A percentile compares a stretch with the other conserved stretches of the same genome.
Evolutionary conservation across 1,284 basidiomycete species (phyloP).

Genomic region (Lentinus polychrous): DNA sequence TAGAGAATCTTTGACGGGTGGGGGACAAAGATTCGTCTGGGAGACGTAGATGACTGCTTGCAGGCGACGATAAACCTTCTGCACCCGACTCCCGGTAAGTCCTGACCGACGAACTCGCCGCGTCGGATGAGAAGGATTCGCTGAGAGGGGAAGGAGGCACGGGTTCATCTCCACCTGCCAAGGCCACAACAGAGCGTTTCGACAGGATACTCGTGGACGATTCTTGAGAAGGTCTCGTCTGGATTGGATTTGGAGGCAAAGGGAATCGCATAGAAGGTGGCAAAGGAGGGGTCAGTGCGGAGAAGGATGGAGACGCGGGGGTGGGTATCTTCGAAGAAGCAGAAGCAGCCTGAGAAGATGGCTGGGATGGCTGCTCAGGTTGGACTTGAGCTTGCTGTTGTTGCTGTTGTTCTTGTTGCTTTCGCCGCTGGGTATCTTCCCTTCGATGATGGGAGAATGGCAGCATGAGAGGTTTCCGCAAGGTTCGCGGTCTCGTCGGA

Average conservation of each 20-base stretch:
- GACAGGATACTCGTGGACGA: background rate
- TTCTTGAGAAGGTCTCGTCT: background rate
- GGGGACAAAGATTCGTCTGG: slow-evolving; percentile 1
- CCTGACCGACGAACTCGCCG: background rate
- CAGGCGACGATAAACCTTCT: background rate
- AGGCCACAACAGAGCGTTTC: too few species aligned
- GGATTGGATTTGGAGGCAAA: slow-evolving; percentile 6
- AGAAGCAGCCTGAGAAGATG: background rate
- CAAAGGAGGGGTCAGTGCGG: slow-evolving; percentile 8
- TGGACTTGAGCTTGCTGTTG: background rate
- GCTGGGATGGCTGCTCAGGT: background rate
- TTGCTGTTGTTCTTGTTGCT: background rate
- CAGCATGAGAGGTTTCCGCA: slow-evolving; percentile 8
- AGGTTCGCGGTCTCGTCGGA: background rate
- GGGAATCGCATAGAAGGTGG: slow-evolving; percentile 12
- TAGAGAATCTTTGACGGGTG: background rate
- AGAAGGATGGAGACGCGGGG: slow-evolving; percentile 4
- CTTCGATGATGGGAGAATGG: slow-evolving; percentile 7
- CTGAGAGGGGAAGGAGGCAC: background rate
- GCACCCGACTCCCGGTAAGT: background rate
- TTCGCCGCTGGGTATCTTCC: slow-evolving; percentile 5
- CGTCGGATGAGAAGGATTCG: background rate
- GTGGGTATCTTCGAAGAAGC: slow-evolving; percentile 1
- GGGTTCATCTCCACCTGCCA: background rate
- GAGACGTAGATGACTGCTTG: background rate